Conservation (phyloP, 2,329 filamentous ascomycete species). For the Cordyceps cicadae region DNA sequence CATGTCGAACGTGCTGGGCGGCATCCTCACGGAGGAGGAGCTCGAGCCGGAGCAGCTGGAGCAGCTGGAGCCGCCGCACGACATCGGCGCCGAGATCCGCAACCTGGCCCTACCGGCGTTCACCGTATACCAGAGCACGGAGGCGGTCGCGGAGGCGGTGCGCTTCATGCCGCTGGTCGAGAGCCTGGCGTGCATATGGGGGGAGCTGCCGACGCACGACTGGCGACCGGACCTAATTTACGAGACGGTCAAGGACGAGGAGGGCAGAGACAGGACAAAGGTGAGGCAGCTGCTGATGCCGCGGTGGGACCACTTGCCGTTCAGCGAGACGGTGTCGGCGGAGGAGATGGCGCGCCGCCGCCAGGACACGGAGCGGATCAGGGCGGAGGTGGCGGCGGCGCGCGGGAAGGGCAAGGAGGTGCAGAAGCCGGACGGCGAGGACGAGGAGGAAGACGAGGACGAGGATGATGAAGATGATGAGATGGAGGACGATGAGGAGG, state of each 20-base stretch:
- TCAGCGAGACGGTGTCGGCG: conserved; percentile 3
- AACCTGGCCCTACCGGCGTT: conserved; percentile 21
- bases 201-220: conserved; percentile 12
- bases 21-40: neutral
- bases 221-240: neutral
- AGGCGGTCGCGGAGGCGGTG: conserved; percentile 13
- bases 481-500: too few species aligned
- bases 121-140: conserved; percentile 19
- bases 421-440: neutral
- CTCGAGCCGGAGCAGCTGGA: too few species aligned
- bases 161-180: conserved; percentile 14
- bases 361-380: conserved; percentile 1
- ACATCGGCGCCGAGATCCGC: conserved; percentile 12
- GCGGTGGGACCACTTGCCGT: neutral
- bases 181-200: conserved; percentile 19
- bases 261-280: neutral
- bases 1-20: neutral
- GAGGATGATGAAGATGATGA: neutral
- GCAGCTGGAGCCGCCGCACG: neutral
- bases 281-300: conserved; percentile 1
- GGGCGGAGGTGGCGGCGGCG: neutral
- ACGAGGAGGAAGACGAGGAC: conserved; percentile 10
- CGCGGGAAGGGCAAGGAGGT: neutral
- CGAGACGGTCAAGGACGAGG: neutral
- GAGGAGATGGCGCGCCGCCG: neutral